These are phyloP conservation scores for Talaromyces albobiverticillius DNA, from an alignment of 2,329 filamentous ascomycete species.

Conservation along the genomic window DNA sequence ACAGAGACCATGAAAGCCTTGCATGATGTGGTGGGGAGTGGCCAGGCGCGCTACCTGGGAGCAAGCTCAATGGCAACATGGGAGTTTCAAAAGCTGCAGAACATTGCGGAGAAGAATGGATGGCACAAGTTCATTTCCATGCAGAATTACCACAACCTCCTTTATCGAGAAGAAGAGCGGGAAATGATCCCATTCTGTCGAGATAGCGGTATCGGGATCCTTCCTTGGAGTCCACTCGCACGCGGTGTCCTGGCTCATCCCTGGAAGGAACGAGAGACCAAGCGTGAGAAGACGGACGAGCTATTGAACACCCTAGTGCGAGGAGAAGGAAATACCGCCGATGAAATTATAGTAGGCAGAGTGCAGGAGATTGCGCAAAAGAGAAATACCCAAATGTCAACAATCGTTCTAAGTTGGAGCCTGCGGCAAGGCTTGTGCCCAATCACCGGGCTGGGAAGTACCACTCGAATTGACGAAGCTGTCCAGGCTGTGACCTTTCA, in stretches of 20 bases:
- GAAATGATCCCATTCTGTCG: slow-evolving; percentile 43
- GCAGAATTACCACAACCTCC: slow-evolving; percentile 52
- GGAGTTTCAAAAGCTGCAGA: slow-evolving; percentile 51
- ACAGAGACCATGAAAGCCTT: slow-evolving; percentile 55
- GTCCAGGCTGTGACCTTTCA: slow-evolving; percentile 46
- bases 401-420: slow-evolving; percentile 64
- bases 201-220: slow-evolving; percentile 35
- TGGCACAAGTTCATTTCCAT: slow-evolving; percentile 52
- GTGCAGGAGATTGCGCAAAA: slow-evolving; percentile 60
- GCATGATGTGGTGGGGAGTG: slow-evolving; percentile 44
- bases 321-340: slow-evolving; percentile 43
- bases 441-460: slow-evolving; percentile 61
- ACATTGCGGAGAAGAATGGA: slow-evolving; percentile 46
- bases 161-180: slow-evolving; percentile 48
- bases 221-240: slow-evolving; percentile 41
- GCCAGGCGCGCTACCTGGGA: slow-evolving; percentile 43
- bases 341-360: slow-evolving; percentile 52
- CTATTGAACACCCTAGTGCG: slow-evolving; percentile 42
- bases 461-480: slow-evolving; percentile 60
- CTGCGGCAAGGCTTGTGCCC: slow-evolving; percentile 53
- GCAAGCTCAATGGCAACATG: slow-evolving; percentile 49
- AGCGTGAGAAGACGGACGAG: slow-evolving; percentile 44
- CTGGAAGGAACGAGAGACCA: slow-evolving; percentile 40
- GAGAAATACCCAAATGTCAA: slow-evolving; percentile 59
- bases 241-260: slow-evolving; percentile 49